Conservation (phyloP, 148 eudicot genomes). For the Cornus suecica region DNA sequence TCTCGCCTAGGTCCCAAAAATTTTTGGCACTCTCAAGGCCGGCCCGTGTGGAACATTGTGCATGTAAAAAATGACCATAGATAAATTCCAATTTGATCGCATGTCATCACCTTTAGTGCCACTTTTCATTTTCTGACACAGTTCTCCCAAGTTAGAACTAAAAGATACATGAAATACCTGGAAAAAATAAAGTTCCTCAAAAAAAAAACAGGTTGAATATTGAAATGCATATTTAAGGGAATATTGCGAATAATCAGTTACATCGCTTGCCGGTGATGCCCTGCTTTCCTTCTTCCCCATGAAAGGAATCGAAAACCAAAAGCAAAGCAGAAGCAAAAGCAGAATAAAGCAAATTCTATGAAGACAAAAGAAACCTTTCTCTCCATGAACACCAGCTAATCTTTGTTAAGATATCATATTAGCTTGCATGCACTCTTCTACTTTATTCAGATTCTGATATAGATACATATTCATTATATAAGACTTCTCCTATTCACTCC, state of each 20-base stretch:
- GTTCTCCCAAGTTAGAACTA: too few relatives aligned
- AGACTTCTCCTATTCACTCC: background rate
- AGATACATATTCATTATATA: background rate
- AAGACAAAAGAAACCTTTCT: constrained; percentile 45
- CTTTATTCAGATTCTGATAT: constrained; percentile 48
- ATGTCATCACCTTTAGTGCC: too few relatives aligned
- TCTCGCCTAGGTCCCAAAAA: too few relatives aligned
- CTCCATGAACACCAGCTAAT: constrained; percentile 33
- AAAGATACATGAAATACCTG: background rate
- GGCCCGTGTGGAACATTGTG: too few relatives aligned
- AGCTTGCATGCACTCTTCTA: background rate
- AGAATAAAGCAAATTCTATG: constrained; percentile 34
- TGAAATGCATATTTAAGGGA: background rate
- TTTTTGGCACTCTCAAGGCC: too few relatives aligned
- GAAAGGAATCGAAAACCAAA: constrained; percentile 49
- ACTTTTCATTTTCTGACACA: too few relatives aligned
- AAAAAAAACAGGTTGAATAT: background rate
- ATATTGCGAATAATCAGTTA: background rate
- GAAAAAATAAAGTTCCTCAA: background rate
- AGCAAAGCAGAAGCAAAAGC: constrained; percentile 5
- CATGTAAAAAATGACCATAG: too few relatives aligned
- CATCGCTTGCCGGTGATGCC: constrained; percentile 20
- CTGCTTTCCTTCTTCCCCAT: constrained; percentile 58
- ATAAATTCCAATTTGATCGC: too few relatives aligned
- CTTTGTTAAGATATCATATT: background rate